These are phyloP conservation scores for Luvunga scandens DNA, from an alignment of 345 rosid genomes.

Conservation along the genomic window DNA sequence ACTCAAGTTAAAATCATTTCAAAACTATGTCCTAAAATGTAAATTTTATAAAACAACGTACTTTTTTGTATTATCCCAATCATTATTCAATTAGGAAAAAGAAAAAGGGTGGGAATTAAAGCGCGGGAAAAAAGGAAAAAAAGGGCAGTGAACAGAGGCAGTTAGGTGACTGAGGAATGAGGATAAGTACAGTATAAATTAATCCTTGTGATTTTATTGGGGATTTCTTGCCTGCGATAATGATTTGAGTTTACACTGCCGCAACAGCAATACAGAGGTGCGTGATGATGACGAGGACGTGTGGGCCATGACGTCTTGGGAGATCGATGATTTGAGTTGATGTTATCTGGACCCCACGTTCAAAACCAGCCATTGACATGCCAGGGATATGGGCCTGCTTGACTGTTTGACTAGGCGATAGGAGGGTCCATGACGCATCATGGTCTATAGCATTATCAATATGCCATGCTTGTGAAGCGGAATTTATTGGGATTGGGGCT, in stretches of 20 bases:
- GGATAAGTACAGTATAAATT: background rate
- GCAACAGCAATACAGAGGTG: background rate
- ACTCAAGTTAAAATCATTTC: background rate
- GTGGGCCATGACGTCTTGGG: background rate
- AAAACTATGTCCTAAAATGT: no score
- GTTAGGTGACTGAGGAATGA: background rate
- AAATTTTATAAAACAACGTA: no score
- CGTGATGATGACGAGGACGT: background rate
- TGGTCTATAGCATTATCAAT: background rate
- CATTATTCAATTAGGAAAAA: no score
- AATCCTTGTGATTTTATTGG: background rate
- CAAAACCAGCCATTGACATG: background rate
- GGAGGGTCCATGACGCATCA: background rate
- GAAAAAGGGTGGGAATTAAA: conserved; percentile 24
- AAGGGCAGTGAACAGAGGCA: background rate
- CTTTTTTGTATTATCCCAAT: background rate
- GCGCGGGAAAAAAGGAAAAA: conserved; percentile 27
- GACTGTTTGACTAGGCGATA: conserved; percentile 22
- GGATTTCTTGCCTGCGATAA: background rate
- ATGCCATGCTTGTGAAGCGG: no score
- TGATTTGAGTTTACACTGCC: no score
- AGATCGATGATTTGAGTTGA: background rate
- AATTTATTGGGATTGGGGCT: no score
- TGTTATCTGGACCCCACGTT: background rate
- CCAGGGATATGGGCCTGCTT: conserved; percentile 2